Evolutionary conservation across 2,329 filamentous ascomycete species (phyloP).

Genomic region (Mollisia scopiformis): DNA sequence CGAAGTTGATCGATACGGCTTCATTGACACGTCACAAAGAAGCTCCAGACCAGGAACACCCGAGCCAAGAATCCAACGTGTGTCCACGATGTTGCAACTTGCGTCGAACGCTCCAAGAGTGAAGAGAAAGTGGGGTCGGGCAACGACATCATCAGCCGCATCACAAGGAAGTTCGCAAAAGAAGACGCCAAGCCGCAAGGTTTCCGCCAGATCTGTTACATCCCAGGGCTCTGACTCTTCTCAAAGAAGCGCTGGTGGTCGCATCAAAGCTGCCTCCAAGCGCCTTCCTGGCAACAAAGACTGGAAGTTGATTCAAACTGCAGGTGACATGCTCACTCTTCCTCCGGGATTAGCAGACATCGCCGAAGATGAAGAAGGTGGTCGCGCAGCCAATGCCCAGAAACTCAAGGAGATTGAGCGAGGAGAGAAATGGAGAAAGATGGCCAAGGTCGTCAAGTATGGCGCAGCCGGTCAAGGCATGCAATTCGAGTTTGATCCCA

Average conservation of each 20-base stretch:
- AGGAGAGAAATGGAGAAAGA: constrained; percentile 69
- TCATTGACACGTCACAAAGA: constrained; percentile 55
- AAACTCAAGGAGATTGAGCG: constrained; percentile 66
- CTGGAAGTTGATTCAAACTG: constrained; percentile 64
- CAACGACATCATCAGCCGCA: constrained; percentile 29
- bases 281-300: constrained; percentile 63
- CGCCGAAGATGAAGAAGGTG: constrained; percentile 56
- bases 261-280: constrained; percentile 61
- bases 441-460: constrained; percentile 61
- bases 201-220: constrained; percentile 61
- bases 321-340: constrained; percentile 67
- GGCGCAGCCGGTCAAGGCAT: constrained; percentile 58
- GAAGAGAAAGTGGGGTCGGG: constrained; percentile 32
- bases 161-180: constrained; percentile 16
- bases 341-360: constrained; percentile 59
- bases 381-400: constrained; percentile 54
- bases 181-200: constrained; percentile 54
- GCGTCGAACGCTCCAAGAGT: constrained; percentile 36
- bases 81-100: constrained; percentile 35
- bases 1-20: constrained; percentile 70
- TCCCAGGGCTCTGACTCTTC: constrained; percentile 45
- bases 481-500: constrained; percentile 78
- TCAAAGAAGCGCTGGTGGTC: constrained; percentile 52
- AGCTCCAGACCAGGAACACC: constrained; percentile 42
- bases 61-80: constrained; percentile 35